These are phyloP conservation scores for Sporothrix phasma DNA, from an alignment of 2,329 filamentous ascomycete species.

Conservation along the genomic window DNA sequence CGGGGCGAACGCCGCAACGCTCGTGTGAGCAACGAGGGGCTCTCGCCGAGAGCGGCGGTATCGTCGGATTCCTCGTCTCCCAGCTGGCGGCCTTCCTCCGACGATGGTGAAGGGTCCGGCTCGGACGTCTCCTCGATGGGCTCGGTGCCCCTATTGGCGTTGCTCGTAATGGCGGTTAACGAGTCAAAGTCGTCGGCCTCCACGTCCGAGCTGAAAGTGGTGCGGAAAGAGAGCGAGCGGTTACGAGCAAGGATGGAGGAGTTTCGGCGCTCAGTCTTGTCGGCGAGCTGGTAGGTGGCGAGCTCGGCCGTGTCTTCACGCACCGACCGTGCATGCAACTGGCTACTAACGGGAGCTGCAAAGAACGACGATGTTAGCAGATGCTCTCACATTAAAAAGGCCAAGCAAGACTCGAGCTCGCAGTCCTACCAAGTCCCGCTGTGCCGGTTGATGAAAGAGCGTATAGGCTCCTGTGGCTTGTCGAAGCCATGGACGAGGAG, in stretches of 20 bases:
- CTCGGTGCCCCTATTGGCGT: slow-evolving; percentile 28
- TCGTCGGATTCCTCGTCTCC: not conserved
- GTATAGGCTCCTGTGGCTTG: slow-evolving; percentile 52
- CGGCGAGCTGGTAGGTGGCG: slow-evolving; percentile 68
- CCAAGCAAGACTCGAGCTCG: not conserved
- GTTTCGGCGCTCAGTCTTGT: slow-evolving; percentile 39
- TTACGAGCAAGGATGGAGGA: slow-evolving; percentile 37
- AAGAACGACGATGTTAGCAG: not conserved
- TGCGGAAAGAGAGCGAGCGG: slow-evolving; percentile 28
- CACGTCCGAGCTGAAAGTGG: slow-evolving; percentile 22
- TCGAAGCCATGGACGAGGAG: slow-evolving; percentile 33
- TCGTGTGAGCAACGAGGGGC: slow-evolving; percentile 17
- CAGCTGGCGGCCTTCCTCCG: not conserved
- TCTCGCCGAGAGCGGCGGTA: not conserved
- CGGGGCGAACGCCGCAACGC: slow-evolving; percentile 17
- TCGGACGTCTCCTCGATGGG: slow-evolving; percentile 46
- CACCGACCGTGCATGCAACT: slow-evolving; percentile 66
- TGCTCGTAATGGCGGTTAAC: slow-evolving; percentile 10
- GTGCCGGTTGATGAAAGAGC: slow-evolving; percentile 61
- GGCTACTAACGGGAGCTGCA: slow-evolving; percentile 51
- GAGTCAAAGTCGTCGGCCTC: slow-evolving; percentile 20
- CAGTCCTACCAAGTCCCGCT: slow-evolving; percentile 44
- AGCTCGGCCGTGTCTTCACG: slow-evolving; percentile 82
- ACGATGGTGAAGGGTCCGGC: not conserved
- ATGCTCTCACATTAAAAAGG: not conserved